Percentiles rank a stretch among this genome's conserved stretches.
Conservation (phyloP, 257 asterid genomes). For the Asclepias syriaca region DNA sequence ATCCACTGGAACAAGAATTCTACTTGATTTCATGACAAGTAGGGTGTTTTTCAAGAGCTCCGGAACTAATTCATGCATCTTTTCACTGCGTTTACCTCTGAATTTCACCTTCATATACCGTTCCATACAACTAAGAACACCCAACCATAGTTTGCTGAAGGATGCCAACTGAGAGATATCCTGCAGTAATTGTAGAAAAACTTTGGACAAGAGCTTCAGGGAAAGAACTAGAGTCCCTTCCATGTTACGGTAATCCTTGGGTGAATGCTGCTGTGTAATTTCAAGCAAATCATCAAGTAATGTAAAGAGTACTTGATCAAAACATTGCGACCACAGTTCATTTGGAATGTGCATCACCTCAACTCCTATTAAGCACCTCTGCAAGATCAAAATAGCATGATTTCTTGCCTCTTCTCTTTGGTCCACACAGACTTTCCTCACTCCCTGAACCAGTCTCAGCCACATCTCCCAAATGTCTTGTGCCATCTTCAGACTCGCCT, state of each 20-base stretch:
- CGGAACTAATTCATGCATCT: constrained; percentile 74
- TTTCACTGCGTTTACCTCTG: constrained; percentile 74
- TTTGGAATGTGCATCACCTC: constrained; percentile 55
- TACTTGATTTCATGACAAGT: constrained; percentile 63
- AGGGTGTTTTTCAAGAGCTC: constrained; percentile 86
- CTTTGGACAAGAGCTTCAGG: constrained; percentile 63
- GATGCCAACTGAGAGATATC: constrained; percentile 47
- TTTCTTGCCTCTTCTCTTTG: constrained; percentile 80
- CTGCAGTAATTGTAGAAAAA: constrained; percentile 51
- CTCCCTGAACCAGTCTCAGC: constrained; percentile 82
- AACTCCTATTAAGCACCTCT: constrained; percentile 64
- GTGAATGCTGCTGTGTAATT: constrained; percentile 49
- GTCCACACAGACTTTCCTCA: constrained; percentile 73
- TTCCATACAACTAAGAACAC: constrained; percentile 56
- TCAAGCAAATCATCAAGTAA: constrained; percentile 64
- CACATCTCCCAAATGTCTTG: constrained; percentile 91
- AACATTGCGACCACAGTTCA: constrained; percentile 71
- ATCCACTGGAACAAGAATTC: constrained; percentile 60
- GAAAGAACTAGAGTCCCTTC: constrained; percentile 69
- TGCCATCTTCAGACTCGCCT: constrained; percentile 61
- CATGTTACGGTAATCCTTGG: constrained; percentile 66
- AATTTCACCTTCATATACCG: constrained; percentile 53
- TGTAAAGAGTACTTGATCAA: constrained; percentile 66
- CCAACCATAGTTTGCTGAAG: constrained; percentile 67
- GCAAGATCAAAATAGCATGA: constrained; percentile 63